Evolutionary conservation across 768 basidiomycete genomes (phyloP).

Genomic region (Leccinum imitatum): DNA sequence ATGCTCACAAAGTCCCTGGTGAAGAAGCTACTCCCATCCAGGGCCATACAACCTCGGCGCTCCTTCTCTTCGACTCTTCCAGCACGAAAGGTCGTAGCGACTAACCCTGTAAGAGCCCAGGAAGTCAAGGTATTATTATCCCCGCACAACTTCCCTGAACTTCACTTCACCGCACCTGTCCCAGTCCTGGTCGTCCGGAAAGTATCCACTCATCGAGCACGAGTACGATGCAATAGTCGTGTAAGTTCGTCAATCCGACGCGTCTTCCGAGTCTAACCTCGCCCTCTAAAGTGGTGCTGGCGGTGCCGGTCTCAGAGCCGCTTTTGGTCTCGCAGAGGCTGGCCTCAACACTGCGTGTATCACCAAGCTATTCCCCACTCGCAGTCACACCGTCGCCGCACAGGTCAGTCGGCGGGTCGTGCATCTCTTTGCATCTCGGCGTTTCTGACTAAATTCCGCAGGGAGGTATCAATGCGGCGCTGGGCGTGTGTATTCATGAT

Average conservation of each 20-base stretch:
- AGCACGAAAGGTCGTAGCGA: constrained; percentile 60
- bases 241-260: constrained; percentile 51
- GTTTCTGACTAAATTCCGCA: constrained; percentile 32
- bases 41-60: constrained; percentile 49
- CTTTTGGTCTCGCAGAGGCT: constrained; percentile 97
- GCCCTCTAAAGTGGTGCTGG: constrained; percentile 78
- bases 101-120: constrained; percentile 76
- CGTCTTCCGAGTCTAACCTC: constrained; percentile 14
- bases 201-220: constrained; percentile 97
- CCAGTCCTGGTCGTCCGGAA: constrained; percentile 77
- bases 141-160: constrained; percentile 7
- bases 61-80: constrained; percentile 67
- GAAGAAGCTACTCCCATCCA: constrained; percentile 27
- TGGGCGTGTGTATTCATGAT: constrained; percentile 61
- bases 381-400: constrained; percentile 98
- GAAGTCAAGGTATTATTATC: constrained; percentile 63
- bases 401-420: constrained; percentile 53
- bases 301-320: constrained; percentile 96
- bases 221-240: constrained; percentile 99
- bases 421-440: neutral
- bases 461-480: constrained; percentile 98
- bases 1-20: constrained; percentile 71
- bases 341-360: constrained; percentile 99
- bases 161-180: constrained; percentile 9
- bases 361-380: constrained; percentile 97